Conservation (phyloP, 2,329 filamentous ascomycete genomes). For the Sodiomyces alkalinus region DNA sequence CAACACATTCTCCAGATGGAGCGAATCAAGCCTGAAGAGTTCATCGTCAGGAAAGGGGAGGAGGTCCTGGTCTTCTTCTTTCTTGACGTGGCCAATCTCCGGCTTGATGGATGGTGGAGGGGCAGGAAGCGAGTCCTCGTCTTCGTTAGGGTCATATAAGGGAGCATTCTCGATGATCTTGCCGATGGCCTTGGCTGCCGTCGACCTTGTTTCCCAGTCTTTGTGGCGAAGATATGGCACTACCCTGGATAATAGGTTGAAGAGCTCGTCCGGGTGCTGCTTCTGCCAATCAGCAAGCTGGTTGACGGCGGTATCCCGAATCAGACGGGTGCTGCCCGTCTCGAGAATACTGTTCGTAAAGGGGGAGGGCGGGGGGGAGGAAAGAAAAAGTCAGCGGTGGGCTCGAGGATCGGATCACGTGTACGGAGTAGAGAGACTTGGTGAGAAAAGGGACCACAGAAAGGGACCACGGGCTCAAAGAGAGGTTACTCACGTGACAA, state of each 20-base stretch:
- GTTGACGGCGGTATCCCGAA: slow-evolving; percentile 91
- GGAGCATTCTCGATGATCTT: slow-evolving; percentile 86
- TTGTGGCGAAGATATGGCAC: slow-evolving; percentile 92
- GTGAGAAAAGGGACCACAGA: no score
- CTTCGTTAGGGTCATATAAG: slow-evolving; percentile 73
- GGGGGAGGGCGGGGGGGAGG: background rate
- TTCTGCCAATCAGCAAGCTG: slow-evolving; percentile 97
- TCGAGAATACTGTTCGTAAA: slow-evolving; percentile 61
- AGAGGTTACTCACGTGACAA: slow-evolving; percentile 1
- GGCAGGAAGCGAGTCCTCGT: slow-evolving; percentile 34
- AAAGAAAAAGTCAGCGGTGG: no score
- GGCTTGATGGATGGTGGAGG: slow-evolving; percentile 12
- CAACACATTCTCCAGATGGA: slow-evolving; percentile 69
- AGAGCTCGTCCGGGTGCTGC: slow-evolving; percentile 91
- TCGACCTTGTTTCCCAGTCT: slow-evolving; percentile 92
- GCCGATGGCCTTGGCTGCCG: slow-evolving; percentile 84
- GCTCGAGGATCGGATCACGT: no score
- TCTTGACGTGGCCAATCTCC: slow-evolving; percentile 35
- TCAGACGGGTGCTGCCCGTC: slow-evolving; percentile 90
- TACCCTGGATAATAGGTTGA: slow-evolving; percentile 84
- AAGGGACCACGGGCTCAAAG: no score
- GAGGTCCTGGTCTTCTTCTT: slow-evolving; percentile 42
- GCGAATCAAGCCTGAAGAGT: slow-evolving; percentile 53
- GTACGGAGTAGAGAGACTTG: no score
- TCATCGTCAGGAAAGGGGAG: slow-evolving; percentile 35